Conservation (phyloP, 306 rosid genomes). For the Fragaria vesca region DNA sequence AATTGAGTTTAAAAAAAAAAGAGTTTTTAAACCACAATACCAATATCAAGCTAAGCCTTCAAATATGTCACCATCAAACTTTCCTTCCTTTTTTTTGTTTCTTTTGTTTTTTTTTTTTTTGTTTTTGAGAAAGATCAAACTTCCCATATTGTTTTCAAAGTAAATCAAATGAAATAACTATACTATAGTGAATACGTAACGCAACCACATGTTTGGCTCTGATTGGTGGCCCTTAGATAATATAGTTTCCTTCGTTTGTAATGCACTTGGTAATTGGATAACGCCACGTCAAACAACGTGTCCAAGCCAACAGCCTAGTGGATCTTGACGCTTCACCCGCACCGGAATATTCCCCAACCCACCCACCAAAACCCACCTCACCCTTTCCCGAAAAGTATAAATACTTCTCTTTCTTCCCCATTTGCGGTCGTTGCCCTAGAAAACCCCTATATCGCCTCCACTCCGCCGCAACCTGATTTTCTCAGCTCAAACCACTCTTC, state of each 20-base stretch:
- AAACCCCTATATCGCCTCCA: conserved; percentile 36
- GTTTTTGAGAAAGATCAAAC: too few species aligned
- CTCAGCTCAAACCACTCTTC: conserved; percentile 25
- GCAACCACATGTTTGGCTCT: background rate
- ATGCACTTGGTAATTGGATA: conserved; percentile 31
- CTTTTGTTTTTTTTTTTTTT: too few species aligned
- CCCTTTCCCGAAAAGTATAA: conserved; percentile 99
- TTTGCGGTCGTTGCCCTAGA: conserved; percentile 82
- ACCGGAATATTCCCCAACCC: conserved; percentile 76
- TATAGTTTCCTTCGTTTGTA: background rate
- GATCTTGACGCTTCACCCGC: conserved; percentile 28
- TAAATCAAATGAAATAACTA: too few species aligned
- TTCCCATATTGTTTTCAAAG: too few species aligned
- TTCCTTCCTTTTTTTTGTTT: too few species aligned
- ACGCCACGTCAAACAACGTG: conserved; percentile 57
- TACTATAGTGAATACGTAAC: too few species aligned
- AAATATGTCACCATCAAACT: too few species aligned
- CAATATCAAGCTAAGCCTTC: too few species aligned
- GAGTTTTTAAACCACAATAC: too few species aligned
- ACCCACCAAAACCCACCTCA: conserved; percentile 26
- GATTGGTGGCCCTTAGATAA: background rate
- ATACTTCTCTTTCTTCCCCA: conserved; percentile 52
- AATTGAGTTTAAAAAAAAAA: too few species aligned
- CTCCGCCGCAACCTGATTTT: conserved; percentile 67
- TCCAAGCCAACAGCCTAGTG: background rate